These are phyloP conservation scores for Kandelia obovata DNA, from an alignment of 345 rosid species.

Conservation along the genomic window DNA sequence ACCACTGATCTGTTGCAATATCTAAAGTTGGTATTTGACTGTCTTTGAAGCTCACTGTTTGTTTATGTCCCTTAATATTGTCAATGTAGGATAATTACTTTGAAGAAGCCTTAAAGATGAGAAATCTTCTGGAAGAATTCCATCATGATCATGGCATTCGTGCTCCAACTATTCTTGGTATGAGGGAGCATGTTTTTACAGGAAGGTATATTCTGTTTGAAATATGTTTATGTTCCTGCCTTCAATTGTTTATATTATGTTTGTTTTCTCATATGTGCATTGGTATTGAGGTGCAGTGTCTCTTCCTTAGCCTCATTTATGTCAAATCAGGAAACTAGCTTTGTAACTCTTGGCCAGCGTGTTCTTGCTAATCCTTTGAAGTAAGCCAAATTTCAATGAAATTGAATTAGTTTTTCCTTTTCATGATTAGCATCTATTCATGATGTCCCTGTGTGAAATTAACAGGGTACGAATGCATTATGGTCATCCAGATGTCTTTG, in stretches of 20 bases:
- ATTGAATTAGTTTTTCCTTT: constrained; percentile 4
- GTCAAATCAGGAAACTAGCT: constrained; percentile 95
- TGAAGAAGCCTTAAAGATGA: constrained; percentile 97
- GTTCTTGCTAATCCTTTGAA: constrained; percentile 91
- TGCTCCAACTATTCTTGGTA: constrained; percentile 96
- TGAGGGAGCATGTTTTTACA: constrained; percentile 92
- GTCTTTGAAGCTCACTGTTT: not conserved
- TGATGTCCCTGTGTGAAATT: constrained; percentile 5
- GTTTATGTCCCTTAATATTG: not conserved
- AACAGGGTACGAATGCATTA: constrained; percentile 96
- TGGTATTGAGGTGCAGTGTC: constrained; percentile 58
- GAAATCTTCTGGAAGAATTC: constrained; percentile 95
- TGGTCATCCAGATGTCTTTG: constrained; percentile 99
- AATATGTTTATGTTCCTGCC: constrained; percentile 7
- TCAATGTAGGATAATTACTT: constrained; percentile 81
- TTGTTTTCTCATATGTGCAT: constrained; percentile 10
- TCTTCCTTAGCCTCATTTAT: constrained; percentile 93
- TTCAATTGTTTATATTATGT: not conserved
- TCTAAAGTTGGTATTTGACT: not conserved
- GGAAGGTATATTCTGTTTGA: constrained; percentile 57
- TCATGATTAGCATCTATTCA: constrained; percentile 8
- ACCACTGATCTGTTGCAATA: not conserved
- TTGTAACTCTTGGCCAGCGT: constrained; percentile 95
- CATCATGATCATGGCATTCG: constrained; percentile 77
- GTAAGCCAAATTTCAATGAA: constrained; percentile 42